Conservation (phyloP, 495 filamentous ascomycete genomes). For the Lophiostoma macrostomum region DNA sequence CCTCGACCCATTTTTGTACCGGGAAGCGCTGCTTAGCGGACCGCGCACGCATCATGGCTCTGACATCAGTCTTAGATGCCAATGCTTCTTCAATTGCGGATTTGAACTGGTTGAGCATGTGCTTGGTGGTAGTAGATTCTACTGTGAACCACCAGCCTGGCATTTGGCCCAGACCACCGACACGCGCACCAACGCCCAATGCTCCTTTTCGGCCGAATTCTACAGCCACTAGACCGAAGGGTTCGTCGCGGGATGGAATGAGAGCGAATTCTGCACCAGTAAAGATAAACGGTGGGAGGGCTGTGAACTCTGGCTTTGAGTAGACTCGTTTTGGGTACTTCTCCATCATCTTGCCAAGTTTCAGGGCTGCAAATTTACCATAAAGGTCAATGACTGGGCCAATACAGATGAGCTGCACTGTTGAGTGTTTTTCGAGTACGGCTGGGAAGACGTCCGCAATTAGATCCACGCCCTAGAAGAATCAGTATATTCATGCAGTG, state of each 20-base stretch:
- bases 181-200: conserved; percentile 66
- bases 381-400: conserved; percentile 77
- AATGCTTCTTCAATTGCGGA: conserved; percentile 65
- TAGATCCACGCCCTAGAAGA: conserved; percentile 72
- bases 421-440: conserved; percentile 64
- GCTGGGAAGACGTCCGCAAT: conserved; percentile 75
- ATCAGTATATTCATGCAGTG: no score
- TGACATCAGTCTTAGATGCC: conserved; percentile 54
- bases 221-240: conserved; percentile 77
- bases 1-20: conserved; percentile 47
- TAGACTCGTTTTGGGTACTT: conserved; percentile 71
- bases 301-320: conserved; percentile 74
- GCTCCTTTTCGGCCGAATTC: conserved; percentile 78
- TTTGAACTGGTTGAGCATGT: conserved; percentile 70
- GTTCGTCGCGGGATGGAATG: conserved; percentile 78
- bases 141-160: conserved; percentile 71
- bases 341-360: conserved; percentile 69
- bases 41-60: conserved; percentile 69
- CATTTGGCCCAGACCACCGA: conserved; percentile 72
- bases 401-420: conserved; percentile 67
- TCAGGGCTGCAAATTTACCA: conserved; percentile 72
- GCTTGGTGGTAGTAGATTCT: conserved; percentile 67
- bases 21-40: conserved; percentile 78
- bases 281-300: conserved; percentile 71
- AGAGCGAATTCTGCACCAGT: conserved; percentile 81